phyloP scores from a whole-genome alignment of 192 early-diverging fungal species.

The Pilaira anomala region DNA sequence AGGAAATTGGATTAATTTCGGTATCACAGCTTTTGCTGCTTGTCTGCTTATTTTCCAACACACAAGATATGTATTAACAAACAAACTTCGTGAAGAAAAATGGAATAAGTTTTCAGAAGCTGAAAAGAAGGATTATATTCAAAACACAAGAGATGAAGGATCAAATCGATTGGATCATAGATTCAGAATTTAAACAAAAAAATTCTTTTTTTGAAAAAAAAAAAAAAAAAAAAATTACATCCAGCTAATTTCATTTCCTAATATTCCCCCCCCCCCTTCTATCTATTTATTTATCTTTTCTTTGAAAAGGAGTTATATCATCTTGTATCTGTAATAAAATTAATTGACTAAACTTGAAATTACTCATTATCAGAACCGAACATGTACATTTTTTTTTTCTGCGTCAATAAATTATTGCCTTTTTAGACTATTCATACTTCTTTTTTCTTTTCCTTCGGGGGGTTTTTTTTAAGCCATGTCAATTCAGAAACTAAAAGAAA shows the following conservation, averaged over 20 bases:
- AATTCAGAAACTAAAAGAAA: neutral
- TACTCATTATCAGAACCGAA: too few relatives aligned
- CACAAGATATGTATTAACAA: constrained; percentile 42
- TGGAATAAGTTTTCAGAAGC: constrained; percentile 47
- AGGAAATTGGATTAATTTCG: constrained; percentile 25
- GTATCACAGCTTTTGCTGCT: neutral
- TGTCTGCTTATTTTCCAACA: constrained; percentile 40
- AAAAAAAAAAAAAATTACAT: neutral
- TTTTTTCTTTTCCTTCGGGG: neutral
- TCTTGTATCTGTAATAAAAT: too few relatives aligned
- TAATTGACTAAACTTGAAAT: too few relatives aligned
- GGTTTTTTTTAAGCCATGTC: neutral
- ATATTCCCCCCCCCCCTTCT: too few relatives aligned
- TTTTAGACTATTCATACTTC: too few relatives aligned
- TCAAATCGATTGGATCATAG: constrained; percentile 53
- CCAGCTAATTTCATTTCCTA: too few relatives aligned
- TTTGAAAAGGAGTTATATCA: too few relatives aligned
- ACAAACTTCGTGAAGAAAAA: constrained; percentile 44
- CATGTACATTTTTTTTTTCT: too few relatives aligned
- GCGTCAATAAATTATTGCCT: too few relatives aligned
- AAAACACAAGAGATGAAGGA: constrained; percentile 50
- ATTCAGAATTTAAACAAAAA: constrained; percentile 17
- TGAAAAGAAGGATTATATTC: constrained; percentile 48
- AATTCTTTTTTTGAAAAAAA: neutral
- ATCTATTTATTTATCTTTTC: too few relatives aligned